Evolutionary conservation across 106 monocot genomes (phyloP), one percentile per base, ranked within the genome.

Genomic region (Dendrobium huoshanense): DNA sequence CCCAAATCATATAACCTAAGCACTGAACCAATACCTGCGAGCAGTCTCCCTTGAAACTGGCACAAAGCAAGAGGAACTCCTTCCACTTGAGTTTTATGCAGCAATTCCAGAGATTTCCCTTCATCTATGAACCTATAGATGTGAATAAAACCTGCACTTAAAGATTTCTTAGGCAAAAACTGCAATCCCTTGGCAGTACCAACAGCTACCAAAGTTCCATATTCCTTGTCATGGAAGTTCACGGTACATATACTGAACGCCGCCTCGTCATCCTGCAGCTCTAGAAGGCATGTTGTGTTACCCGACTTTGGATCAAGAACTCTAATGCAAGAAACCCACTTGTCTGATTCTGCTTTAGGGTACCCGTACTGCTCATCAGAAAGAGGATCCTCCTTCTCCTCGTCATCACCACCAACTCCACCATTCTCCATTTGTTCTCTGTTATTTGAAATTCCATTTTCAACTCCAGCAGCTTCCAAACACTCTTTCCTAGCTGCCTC

Each of bases 151-250:
- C 89, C 94, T 55, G 89, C 84, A 67, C 72, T 70, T 61, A 94
- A 58, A 73, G 76, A 87, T 77, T 86, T 94, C 82, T 89, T 94
- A 31, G 97, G 97, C 80, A 82, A 92, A 78, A 92, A 94, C 73
- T 98, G 89, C 85, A 98, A 80, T 18, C 92, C 94, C 85, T 92
- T 92, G 27, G 90, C 92, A 20, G 98, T 94, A 9, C 98, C 98
- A 83, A 98, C 94, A 77, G 92, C 94, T 75, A 98, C 25, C 49
- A 98, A 88, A 77, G 89, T 89, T 70, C 98, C 98, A 83, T 94
- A 85, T 79, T 96, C 97, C 85, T 91, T 98, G 79, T 98, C 98
- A 88, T 95, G 90, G 73, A 98, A 98, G 84, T 98, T 98, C 79
- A 98, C 97, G 49, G 94, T 92, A 72, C 97, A 98, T 29, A 90